Conservation (phyloP, 202 grass and related monocot genomes). For the Zizania palustris region DNA sequence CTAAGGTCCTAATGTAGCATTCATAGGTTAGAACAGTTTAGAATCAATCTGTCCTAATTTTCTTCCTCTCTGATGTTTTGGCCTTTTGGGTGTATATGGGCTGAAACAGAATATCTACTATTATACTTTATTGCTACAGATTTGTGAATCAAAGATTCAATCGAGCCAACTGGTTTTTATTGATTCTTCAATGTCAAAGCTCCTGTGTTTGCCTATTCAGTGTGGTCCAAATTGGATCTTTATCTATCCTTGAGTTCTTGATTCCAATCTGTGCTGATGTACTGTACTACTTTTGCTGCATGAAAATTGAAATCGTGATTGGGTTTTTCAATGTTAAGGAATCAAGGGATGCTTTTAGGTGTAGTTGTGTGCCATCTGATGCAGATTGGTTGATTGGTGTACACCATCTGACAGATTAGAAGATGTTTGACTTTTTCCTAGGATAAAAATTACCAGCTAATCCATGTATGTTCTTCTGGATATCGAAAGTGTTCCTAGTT, state of each 20-base stretch:
- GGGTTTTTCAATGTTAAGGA: neutral
- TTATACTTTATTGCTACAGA: neutral
- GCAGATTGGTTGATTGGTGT: constrained; percentile 12
- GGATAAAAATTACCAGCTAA: constrained; percentile 4
- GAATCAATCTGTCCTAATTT: neutral
- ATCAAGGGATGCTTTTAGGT: constrained; percentile 15
- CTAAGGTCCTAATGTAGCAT: neutral
- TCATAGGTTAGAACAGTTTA: neutral
- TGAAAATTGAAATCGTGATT: constrained; percentile 12
- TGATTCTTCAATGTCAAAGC: neutral
- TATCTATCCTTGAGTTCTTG: neutral
- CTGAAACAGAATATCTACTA: neutral
- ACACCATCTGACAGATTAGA: constrained; percentile 8
- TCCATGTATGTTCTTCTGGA: constrained; percentile 10
- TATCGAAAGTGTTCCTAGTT: neutral
- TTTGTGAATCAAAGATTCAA: constrained; percentile 22
- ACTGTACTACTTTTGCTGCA: neutral
- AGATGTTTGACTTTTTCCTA: constrained; percentile 23
- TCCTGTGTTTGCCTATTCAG: constrained; percentile 18
- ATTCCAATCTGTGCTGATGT: neutral
- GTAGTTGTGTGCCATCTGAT: constrained; percentile 29
- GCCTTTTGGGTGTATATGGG: neutral
- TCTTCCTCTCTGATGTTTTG: neutral
- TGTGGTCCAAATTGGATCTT: constrained; percentile 20
- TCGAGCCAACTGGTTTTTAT: constrained; percentile 12